Base-by-base conservation (phyloP, 2,329 filamentous ascomycete species). In the Pseudogymnoascus pannorum region DNA sequence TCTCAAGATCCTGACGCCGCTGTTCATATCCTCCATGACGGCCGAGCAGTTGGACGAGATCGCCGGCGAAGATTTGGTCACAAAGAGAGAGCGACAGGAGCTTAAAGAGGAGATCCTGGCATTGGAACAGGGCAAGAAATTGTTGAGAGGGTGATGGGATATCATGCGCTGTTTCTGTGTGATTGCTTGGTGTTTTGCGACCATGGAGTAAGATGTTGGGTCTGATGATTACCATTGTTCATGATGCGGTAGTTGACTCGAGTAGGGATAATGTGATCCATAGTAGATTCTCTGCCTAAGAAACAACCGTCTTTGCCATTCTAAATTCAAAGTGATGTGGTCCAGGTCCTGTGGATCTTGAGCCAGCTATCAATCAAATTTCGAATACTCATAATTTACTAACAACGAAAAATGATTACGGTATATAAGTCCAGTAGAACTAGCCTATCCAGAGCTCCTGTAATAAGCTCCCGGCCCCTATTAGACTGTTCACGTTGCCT, bases 31-130 rank as follows among this genome's bases (percentile, higher is more conserved):
- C 16, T 64, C 68, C 0, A 72, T 89, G 60, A 75, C 73, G 0
- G 66, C 74, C 0, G 75, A 78, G 0, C 72, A 85, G 67, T 73
- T 89, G 0, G 75, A 79, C 12, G 69, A 74, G 12, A 81, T 89
- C 64, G 84, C 84, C 0, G 83, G 81, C 0, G 86, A 89, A 67
- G 80, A 84, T 20, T 4, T 24, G 12, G 3, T 40, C 20, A 36
- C 31, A 2, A 35, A 40, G 14, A 40, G 35, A 35, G 35, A 58
- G 57, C 18, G 57, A 8, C 31, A 58, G 18, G 57, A 58, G 18
- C 57, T 58, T 1, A 58, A 58, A 9, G 22, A 58, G 12, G 31
- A 58, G 57, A 38, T 58, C 9, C 14, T 5, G 2, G 31, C 57
- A 2, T 18, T 58, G 2, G 57, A 58, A n/a, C 31, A 58, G 31